Conservation (phyloP, 1,284 basidiomycete species). For the Coriolopsis trogii region DNA sequence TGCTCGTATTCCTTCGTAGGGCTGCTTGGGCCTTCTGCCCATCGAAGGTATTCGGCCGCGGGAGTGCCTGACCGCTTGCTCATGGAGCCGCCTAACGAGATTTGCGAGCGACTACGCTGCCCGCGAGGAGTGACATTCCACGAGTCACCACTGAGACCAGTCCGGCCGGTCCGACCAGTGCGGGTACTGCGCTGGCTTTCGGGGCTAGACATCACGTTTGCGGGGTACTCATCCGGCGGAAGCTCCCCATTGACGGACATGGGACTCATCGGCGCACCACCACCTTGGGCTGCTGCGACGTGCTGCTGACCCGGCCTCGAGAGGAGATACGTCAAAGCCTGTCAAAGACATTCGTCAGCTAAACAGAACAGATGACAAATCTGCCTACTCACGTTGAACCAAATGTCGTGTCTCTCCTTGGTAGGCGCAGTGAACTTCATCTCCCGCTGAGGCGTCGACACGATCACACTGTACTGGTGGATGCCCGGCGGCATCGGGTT, state of each 20-base stretch:
- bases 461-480: slow-evolving; percentile 90
- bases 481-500: slow-evolving; percentile 94
- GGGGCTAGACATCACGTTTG: slow-evolving; percentile 55
- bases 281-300: slow-evolving; percentile 45
- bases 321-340: slow-evolving; percentile 87
- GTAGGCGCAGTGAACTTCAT: slow-evolving; percentile 97
- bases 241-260: slow-evolving; percentile 49
- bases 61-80: slow-evolving; percentile 88
- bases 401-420: slow-evolving; percentile 95
- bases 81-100: slow-evolving; percentile 71
- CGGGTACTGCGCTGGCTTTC: slow-evolving; percentile 70
- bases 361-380: slow-evolving; percentile 1
- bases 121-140: slow-evolving; percentile 79
- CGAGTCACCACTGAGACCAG: slow-evolving; percentile 51
- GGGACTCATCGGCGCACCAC: slow-evolving; percentile 56
- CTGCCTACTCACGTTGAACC: slow-evolving; percentile 75
- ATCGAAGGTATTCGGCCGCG: slow-evolving; percentile 85
- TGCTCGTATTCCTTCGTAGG: slow-evolving; percentile 72
- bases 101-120: slow-evolving; percentile 72
- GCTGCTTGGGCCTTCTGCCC: slow-evolving; percentile 71
- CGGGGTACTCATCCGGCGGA: slow-evolving; percentile 52
- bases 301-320: slow-evolving; percentile 61
- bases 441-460: slow-evolving; percentile 92
- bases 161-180: slow-evolving; percentile 55
- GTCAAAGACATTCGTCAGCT: slow-evolving; percentile 1